These are phyloP conservation scores for Toxicodendron radicans DNA, from an alignment of 345 rosid genomes.

Conservation along the genomic window DNA sequence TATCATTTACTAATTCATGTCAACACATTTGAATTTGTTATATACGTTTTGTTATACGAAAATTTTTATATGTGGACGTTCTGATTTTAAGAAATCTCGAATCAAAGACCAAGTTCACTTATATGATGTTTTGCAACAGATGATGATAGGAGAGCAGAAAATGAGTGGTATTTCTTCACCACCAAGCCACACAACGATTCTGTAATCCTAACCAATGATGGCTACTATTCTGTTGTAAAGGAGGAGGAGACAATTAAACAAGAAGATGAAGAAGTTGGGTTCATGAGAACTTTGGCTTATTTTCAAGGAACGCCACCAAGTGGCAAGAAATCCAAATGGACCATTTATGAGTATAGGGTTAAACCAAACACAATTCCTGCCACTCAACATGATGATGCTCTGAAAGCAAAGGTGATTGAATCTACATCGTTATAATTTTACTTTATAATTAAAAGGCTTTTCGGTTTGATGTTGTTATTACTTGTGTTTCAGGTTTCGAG, in stretches of 20 bases:
- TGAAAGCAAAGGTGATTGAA: neutral
- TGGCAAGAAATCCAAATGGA: neutral
- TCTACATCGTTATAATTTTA: too few species aligned
- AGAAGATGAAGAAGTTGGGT: neutral
- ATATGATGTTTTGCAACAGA: neutral
- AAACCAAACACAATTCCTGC: neutral
- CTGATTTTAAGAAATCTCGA: too few species aligned
- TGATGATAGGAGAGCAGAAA: neutral
- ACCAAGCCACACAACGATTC: neutral
- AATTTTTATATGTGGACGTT: too few species aligned
- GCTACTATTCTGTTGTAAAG: neutral
- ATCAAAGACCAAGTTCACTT: neutral
- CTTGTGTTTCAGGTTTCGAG: too few species aligned
- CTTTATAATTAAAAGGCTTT: too few species aligned
- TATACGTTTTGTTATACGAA: too few species aligned
- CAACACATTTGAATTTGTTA: too few species aligned
- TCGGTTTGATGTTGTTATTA: too few species aligned
- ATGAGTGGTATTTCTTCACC: slow-evolving; percentile 4
- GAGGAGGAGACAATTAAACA: neutral
- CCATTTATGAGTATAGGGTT: neutral
- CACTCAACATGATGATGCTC: too few species aligned
- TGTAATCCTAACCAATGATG: neutral
- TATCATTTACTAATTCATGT: neutral
- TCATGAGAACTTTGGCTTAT: neutral
- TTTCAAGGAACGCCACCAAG: neutral